Evolutionary conservation across 2,329 filamentous ascomycete genomes (phyloP).

Genomic region (Venturia nashicola): DNA sequence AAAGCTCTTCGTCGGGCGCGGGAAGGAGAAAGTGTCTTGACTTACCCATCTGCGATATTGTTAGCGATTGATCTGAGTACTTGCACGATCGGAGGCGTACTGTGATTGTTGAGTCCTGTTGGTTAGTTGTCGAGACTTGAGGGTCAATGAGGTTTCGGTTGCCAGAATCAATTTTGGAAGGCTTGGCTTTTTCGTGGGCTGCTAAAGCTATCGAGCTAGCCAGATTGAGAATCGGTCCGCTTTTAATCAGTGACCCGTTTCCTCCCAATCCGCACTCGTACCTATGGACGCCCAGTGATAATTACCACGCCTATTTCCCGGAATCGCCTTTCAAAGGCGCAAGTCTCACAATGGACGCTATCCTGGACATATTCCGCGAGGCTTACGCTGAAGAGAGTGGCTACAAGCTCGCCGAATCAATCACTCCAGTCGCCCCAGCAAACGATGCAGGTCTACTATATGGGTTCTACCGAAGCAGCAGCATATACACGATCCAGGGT

Average conservation of each 20-base stretch:
- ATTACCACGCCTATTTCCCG: not conserved
- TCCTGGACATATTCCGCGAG: slow-evolving; percentile 5
- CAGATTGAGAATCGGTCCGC: not conserved
- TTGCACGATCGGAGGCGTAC: not conserved
- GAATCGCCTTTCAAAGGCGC: not conserved
- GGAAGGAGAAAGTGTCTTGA: slow-evolving; percentile 4
- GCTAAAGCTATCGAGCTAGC: not conserved
- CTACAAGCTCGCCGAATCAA: slow-evolving; percentile 58
- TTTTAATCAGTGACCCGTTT: not conserved
- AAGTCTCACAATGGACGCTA: slow-evolving; percentile 1
- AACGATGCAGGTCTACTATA: slow-evolving; percentile 53
- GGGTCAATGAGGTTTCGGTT: not conserved
- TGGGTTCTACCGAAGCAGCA: slow-evolving; percentile 60
- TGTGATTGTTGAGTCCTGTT: not conserved
- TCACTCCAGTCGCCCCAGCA: slow-evolving; percentile 57
- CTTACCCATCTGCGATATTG: slow-evolving; percentile 13
- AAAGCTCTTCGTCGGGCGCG: not conserved
- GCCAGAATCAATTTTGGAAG: not conserved
- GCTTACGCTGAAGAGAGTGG: slow-evolving; percentile 48
- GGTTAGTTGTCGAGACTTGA: not conserved
- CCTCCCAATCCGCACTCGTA: not conserved
- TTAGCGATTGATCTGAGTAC: slow-evolving; percentile 5
- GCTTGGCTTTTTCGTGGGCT: not conserved
- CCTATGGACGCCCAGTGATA: not conserved
- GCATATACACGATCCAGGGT: slow-evolving; percentile 49